Conservation (phyloP, 441 rosid genomes). For the Syzygium malaccense region DNA sequence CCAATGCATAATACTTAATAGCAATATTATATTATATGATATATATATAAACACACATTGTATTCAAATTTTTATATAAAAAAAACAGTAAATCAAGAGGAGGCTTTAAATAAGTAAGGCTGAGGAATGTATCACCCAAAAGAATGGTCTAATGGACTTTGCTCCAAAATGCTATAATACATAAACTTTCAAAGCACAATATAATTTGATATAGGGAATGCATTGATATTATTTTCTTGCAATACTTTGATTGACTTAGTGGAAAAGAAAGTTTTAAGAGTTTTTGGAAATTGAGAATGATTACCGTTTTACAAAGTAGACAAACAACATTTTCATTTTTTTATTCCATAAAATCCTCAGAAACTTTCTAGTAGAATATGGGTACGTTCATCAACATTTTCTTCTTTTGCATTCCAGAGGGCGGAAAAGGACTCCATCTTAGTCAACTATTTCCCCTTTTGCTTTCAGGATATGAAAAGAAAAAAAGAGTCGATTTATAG, state of each 20-base stretch:
- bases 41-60: background rate
- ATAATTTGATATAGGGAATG: background rate
- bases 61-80: background rate
- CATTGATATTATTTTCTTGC: background rate
- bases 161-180: background rate
- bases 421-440: background rate
- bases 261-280: background rate
- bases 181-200: background rate
- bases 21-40: too few species aligned
- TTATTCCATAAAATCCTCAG: background rate
- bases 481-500: background rate
- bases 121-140: background rate
- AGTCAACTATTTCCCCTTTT: background rate
- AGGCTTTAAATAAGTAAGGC: background rate
- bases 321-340: background rate
- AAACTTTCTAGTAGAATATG: background rate
- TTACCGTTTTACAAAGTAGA: background rate
- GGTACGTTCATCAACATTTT: background rate
- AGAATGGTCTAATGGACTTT: background rate
- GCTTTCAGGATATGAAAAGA: background rate
- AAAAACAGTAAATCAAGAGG: background rate
- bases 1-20: background rate
- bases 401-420: background rate
- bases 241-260: background rate
- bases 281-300: background rate